Evolutionary conservation across 768 basidiomycete genomes (phyloP).

Genomic region (Tephrocybe sp.): DNA sequence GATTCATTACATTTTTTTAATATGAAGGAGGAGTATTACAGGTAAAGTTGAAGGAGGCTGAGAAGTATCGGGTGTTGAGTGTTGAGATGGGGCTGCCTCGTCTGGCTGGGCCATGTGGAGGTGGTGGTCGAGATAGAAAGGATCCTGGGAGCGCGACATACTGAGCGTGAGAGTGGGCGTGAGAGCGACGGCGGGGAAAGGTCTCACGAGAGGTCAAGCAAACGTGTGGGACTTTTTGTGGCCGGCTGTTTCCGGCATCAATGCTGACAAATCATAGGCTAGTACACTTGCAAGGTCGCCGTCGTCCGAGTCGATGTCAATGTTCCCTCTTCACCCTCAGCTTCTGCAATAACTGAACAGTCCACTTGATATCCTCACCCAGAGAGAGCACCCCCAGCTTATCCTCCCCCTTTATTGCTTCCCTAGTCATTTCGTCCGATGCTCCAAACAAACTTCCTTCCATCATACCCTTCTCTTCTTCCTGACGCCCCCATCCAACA

Average conservation of each 20-base stretch:
- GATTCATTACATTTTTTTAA: slow-evolving; percentile 23
- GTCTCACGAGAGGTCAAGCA: slow-evolving; percentile 34
- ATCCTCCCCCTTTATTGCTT: slow-evolving; percentile 42
- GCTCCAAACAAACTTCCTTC: slow-evolving; percentile 18
- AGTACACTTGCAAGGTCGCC: slow-evolving; percentile 7
- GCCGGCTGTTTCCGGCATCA: slow-evolving; percentile 18
- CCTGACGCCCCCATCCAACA: slow-evolving; percentile 34
- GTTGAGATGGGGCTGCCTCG: slow-evolving; percentile 15
- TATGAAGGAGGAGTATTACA: slow-evolving; percentile 29
- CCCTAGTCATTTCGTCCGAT: slow-evolving; percentile 29
- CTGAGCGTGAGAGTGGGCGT: slow-evolving; percentile 47
- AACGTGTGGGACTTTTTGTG: slow-evolving; percentile 29
- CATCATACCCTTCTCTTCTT: slow-evolving; percentile 20
- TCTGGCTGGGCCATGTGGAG: slow-evolving; percentile 37
- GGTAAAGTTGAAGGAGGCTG: slow-evolving; percentile 25
- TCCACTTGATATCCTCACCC: slow-evolving; percentile 33
- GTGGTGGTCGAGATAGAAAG: slow-evolving; percentile 46
- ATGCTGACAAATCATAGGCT: no score
- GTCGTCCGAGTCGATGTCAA: not conserved
- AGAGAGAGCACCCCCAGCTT: slow-evolving; percentile 48
- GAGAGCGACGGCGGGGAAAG: slow-evolving; percentile 36
- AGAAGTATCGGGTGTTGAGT: slow-evolving; percentile 18
- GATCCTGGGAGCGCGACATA: slow-evolving; percentile 42
- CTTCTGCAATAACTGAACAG: not conserved
- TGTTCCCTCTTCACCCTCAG: slow-evolving; percentile 18